Base-by-base conservation (phyloP, 306 rosid species). In the Myrica gale region DNA sequence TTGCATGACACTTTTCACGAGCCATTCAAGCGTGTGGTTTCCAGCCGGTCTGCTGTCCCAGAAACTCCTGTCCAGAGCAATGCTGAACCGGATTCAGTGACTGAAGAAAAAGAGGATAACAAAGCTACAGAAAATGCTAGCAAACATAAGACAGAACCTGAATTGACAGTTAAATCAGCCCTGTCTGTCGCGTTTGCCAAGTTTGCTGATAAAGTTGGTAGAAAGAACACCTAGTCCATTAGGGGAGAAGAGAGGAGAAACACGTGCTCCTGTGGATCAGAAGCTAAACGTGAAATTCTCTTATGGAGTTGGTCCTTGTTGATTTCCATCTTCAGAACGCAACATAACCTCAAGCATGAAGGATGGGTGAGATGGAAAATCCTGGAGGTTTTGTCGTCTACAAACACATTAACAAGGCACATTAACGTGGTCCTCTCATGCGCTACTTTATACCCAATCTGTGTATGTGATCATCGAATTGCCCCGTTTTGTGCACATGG, bases 1-100 rank as follows among this genome's bases (percentile, higher is more conserved):
- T 79, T 95, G 83, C 81, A 89, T 50, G 97, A 95, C 78, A 88
- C 97, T 63, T 95, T 90, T 63, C 98, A 92, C 45, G 97, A 95
- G 83, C 98, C 98, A 69, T 95, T 95, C 89, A 92, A 88, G 85
- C 97, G 92, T 41, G 89, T 83, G 62, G 93, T 86, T 63, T 72
- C 88, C 71, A 82, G 66, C 84, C 76, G 76, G 79, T 90, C 89
- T 79, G 67, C 84, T 74, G 72, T 78, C 88, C 71, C 88, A 4
- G 90, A 83, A 69, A 54, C 84, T 62, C 68, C 87, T 19, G 37
- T 19, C 45, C 85, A 61, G 76, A 81, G 74, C 53, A 72, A 83
- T 80, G 83, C 81, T 9, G 89, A 90, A 84, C 78, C 87, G 76
- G 42, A 78, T 71, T 71, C 89, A 61, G 69, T 69, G 26, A 72